Conservation (phyloP, 495 filamentous ascomycete species). For the Pyrenula massariospora region DNA sequence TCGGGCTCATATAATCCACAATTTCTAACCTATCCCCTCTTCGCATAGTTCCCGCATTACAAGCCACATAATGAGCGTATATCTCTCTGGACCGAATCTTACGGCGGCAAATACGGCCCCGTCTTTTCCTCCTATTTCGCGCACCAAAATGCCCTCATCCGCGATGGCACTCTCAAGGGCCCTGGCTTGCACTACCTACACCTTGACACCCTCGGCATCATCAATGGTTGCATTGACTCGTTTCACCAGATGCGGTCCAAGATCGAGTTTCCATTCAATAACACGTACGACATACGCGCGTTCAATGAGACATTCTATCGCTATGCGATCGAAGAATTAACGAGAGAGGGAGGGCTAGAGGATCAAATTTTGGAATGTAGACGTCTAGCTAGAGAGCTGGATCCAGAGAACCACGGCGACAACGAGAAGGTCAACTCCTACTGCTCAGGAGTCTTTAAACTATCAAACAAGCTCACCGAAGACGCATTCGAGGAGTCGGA, state of each 20-base stretch:
- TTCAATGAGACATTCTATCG: conserved; percentile 27
- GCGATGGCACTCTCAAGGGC: conserved; percentile 23
- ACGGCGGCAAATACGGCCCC: conserved; percentile 52
- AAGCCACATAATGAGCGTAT: conserved; percentile 41
- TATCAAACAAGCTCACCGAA: conserved; percentile 28
- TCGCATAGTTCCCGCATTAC: conserved; percentile 34
- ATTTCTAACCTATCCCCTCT: no score
- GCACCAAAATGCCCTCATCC: conserved; percentile 34
- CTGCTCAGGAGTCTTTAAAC: conserved; percentile 22
- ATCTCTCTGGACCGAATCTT: conserved; percentile 48
- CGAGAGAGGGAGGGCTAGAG: conserved; percentile 19
- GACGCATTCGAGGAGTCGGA: conserved; percentile 18
- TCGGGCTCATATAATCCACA: no score
- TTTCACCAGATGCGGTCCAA: conserved; percentile 37
- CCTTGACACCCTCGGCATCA: conserved; percentile 42
- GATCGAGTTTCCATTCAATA: conserved; percentile 39
- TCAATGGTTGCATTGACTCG: conserved; percentile 45
- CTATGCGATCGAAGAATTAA: conserved; percentile 24
- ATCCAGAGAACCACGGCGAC: conserved; percentile 27
- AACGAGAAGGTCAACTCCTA: conserved; percentile 22
- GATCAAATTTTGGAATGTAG: conserved; percentile 29
- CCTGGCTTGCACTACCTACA: conserved; percentile 25
- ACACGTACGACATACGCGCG: conserved; percentile 25
- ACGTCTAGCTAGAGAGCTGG: conserved; percentile 16
- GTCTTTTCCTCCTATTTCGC: conserved; percentile 42